phyloP scores from a whole-genome alignment of 2,329 filamentous ascomycete genomes.

The Neophaeococcomyces mojaviensis region DNA sequence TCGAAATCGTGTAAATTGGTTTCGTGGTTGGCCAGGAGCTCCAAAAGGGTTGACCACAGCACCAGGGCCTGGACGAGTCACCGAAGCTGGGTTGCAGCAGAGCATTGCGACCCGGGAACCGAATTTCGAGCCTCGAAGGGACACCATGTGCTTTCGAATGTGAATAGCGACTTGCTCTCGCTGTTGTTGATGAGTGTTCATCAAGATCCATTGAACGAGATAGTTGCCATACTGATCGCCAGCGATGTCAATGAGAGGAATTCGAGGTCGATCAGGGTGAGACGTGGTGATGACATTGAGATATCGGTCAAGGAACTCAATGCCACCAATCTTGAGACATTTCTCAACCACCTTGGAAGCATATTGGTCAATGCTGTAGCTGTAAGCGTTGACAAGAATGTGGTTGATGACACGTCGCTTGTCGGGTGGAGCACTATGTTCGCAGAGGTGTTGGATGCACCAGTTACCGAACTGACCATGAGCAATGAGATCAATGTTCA shows the following conservation, averaged over 20 bases:
- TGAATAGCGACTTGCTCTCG: conserved; percentile 88
- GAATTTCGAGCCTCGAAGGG: conserved; percentile 94
- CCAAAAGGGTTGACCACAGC: conserved; percentile 54
- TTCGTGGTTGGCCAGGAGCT: conserved; percentile 46
- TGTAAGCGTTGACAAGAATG: conserved; percentile 83
- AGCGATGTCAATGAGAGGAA: conserved; percentile 92
- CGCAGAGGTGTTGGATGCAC: conserved; percentile 99
- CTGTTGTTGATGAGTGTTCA: conserved; percentile 77
- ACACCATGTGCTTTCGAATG: conserved; percentile 99
- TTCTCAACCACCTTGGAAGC: conserved; percentile 99
- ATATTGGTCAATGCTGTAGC: conserved; percentile 99
- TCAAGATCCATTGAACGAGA: conserved; percentile 92
- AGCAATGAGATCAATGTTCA: conserved; percentile 90
- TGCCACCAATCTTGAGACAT: conserved; percentile 90
- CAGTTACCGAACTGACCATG: conserved; percentile 98
- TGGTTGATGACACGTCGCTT: conserved; percentile 91
- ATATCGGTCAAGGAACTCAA: conserved; percentile 85
- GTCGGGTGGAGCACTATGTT: conserved; percentile 85
- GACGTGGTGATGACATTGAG: conserved; percentile 91
- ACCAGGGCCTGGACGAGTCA: conserved; percentile 81
- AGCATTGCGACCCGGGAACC: conserved; percentile 98
- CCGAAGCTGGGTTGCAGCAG: conserved; percentile 86
- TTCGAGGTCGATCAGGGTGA: conserved; percentile 81
- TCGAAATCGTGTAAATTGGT: conserved; percentile 41
- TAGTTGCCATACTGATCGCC: conserved; percentile 99